phyloP scores from a whole-genome alignment of 495 filamentous ascomycete species.

The Friedmanniomyces simplex region DNA sequence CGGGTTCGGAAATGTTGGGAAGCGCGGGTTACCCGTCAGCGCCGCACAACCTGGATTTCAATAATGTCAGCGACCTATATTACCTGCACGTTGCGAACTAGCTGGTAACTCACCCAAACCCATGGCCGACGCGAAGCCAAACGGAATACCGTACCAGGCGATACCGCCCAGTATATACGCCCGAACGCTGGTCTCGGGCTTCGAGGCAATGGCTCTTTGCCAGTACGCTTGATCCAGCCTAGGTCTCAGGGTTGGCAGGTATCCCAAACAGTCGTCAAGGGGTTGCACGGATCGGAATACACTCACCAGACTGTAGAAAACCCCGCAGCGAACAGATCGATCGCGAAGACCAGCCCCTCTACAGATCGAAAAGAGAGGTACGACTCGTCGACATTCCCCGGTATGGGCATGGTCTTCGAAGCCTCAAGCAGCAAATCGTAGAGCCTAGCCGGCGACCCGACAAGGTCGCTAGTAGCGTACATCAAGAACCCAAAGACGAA shows the following conservation, averaged over 20 bases:
- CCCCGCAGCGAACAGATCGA: constrained; percentile 40
- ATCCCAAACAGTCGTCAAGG: constrained; percentile 10
- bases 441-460: constrained; percentile 37
- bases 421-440: constrained; percentile 42
- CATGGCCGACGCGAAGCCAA: too few species aligned
- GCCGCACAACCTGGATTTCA: constrained; percentile 41
- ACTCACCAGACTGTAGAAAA: constrained; percentile 32
- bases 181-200: constrained; percentile 36
- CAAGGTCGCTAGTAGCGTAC: constrained; percentile 35
- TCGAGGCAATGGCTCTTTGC: constrained; percentile 41
- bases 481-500: constrained; percentile 41
- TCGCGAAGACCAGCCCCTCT: constrained; percentile 33
- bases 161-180: constrained; percentile 43
- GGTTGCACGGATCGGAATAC: too few species aligned
- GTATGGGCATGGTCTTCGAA: constrained; percentile 35
- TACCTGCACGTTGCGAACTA: too few species aligned
- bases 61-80: too few species aligned
- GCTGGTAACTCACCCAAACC: too few species aligned
- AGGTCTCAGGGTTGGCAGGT: constrained; percentile 5
- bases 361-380: constrained; percentile 45
- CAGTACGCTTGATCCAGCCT: constrained; percentile 41
- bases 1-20: constrained; percentile 45
- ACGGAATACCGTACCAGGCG: constrained; percentile 41
- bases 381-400: constrained; percentile 39
- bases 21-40: constrained; percentile 36